Conservation (phyloP, 2,329 filamentous ascomycete genomes). For the Chaetomiaceae sp. region DNA sequence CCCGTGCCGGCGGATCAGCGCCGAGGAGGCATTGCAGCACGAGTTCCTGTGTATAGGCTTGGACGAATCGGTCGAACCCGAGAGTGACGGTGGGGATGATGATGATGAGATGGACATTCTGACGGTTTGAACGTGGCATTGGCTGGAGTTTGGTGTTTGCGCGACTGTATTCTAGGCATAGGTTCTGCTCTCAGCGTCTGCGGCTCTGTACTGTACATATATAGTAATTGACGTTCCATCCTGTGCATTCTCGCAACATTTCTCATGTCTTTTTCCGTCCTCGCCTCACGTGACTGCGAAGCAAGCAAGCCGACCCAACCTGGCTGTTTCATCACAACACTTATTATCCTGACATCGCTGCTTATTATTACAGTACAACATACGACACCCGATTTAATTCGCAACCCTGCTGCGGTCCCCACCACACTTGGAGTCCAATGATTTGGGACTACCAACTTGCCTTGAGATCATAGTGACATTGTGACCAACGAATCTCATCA, state of each 20-base stretch:
- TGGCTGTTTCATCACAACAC: too few relatives aligned
- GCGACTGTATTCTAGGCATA: not conserved
- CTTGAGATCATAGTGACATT: not conserved
- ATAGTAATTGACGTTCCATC: too few relatives aligned
- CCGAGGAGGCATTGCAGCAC: conserved; percentile 67
- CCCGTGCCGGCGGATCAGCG: conserved; percentile 67
- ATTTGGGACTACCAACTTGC: not conserved
- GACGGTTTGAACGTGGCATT: conserved; percentile 28
- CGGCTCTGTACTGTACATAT: too few relatives aligned
- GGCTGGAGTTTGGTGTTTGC: conserved; percentile 9
- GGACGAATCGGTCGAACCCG: conserved; percentile 23
- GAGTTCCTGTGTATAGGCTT: conserved; percentile 55
- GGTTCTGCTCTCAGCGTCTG: not conserved
- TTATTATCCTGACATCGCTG: too few relatives aligned
- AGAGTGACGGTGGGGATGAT: conserved; percentile 38
- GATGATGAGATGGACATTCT: conserved; percentile 55
- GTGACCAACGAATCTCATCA: not conserved
- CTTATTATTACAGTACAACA: too few relatives aligned
- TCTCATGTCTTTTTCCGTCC: not conserved
- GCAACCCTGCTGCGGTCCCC: too few relatives aligned
- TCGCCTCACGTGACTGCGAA: conserved; percentile 5
- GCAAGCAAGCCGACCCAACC: too few relatives aligned
- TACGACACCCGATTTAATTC: too few relatives aligned
- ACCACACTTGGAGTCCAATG: not conserved
- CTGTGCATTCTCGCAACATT: too few relatives aligned